A percentile compares a stretch with the other conserved stretches of the same genome.
These are phyloP conservation scores for Apiotrichum laibachii DNA, from an alignment of 1,284 basidiomycete species.

Conservation along the genomic window DNA sequence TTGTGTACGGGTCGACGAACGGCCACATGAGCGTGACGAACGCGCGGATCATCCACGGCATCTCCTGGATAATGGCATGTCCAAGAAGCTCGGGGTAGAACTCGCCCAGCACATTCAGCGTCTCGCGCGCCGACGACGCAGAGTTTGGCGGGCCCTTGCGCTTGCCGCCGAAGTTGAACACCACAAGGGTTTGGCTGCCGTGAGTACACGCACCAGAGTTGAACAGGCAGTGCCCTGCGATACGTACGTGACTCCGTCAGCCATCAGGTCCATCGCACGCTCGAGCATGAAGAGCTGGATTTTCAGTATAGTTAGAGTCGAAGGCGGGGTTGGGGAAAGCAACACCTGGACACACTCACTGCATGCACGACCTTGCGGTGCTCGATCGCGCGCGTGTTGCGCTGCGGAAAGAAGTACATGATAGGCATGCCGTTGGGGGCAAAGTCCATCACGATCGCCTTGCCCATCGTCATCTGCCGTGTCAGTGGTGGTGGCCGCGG, in stretches of 20 bases:
- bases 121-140: conserved; percentile 29
- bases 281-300: conserved; percentile 42
- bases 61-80: conserved; percentile 33
- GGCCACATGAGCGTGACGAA: conserved; percentile 47
- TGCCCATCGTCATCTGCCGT: conserved; percentile 31
- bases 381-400: conserved; percentile 31
- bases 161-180: conserved; percentile 48
- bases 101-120: conserved; percentile 30
- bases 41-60: conserved; percentile 40
- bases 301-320: background rate
- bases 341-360: conserved; percentile 15
- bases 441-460: conserved; percentile 39
- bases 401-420: conserved; percentile 41
- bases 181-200: conserved; percentile 29
- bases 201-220: background rate
- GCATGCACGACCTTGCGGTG: conserved; percentile 29
- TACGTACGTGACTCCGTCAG: conserved; percentile 30
- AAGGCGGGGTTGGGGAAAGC: no score
- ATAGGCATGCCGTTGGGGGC: conserved; percentile 32
- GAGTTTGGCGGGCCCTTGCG: conserved; percentile 39
- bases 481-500: background rate
- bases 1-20: conserved; percentile 43
- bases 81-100: conserved; percentile 41
- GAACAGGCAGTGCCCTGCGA: background rate
- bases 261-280: conserved; percentile 42